Evolutionary conservation across 306 rosid genomes (phyloP).

Genomic region (Medicago arabica): DNA sequence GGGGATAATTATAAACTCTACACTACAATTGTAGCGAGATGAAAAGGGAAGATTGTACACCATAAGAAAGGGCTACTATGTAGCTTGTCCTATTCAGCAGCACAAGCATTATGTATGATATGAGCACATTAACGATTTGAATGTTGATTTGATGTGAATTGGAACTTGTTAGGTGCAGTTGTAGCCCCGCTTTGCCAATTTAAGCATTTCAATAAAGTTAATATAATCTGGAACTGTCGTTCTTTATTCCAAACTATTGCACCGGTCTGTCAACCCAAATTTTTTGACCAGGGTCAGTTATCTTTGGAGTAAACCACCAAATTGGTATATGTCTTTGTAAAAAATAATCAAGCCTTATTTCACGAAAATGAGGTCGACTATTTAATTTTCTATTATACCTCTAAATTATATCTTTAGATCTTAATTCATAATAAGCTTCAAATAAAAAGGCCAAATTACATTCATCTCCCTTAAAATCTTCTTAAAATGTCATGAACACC

Average conservation of each 20-base stretch:
- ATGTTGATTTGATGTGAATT: not conserved
- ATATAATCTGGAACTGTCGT: not conserved
- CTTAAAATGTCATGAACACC: too few species aligned
- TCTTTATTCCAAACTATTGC: not conserved
- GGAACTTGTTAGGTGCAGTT: conserved; percentile 7
- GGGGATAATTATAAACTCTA: conserved; percentile 17
- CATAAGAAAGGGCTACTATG: conserved; percentile 24
- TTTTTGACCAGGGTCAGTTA: not conserved
- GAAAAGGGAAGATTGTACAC: conserved; percentile 39
- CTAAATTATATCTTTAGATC: too few species aligned
- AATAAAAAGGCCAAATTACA: too few species aligned
- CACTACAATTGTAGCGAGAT: conserved; percentile 31
- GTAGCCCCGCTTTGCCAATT: not conserved
- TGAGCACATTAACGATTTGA: conserved; percentile 11
- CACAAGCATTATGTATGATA: conserved; percentile 19
- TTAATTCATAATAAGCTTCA: too few species aligned
- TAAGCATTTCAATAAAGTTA: not conserved
- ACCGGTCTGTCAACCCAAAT: not conserved
- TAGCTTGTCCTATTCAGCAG: conserved; percentile 30
- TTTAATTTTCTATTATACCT: too few species aligned
- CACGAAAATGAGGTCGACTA: too few species aligned
- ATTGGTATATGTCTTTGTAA: too few species aligned
- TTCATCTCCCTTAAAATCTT: too few species aligned
- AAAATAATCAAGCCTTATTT: too few species aligned
- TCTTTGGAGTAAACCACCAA: too few species aligned